Evolutionary conservation across 495 filamentous ascomycete species (phyloP), one percentile per base, ranked within the genome.

Genomic region (Xylaria flabelliformis): DNA sequence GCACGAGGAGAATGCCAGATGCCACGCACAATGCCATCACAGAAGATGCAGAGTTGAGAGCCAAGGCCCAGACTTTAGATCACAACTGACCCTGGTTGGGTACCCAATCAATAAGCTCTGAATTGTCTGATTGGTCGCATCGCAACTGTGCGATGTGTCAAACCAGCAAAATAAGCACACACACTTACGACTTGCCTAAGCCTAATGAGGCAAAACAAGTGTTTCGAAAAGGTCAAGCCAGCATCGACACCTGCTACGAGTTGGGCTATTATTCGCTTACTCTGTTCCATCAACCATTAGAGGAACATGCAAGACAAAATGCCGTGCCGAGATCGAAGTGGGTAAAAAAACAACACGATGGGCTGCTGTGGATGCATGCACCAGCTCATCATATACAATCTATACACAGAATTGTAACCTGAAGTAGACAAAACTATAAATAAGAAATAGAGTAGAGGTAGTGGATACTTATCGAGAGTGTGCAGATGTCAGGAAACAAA

Each of bases 231-330:
- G 42, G n/a, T 13, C 50, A n/a, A 59, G 66, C 66, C 50, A 64
- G 64, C 64, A 42, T 44, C 61, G 39, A 24, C 39, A 13, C 21
- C 21, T 64, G 61, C 61, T 64, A 64, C 61, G 61, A 44, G 36
- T 64, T 64, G 15, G 36, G 10, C 34, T 42, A 59, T n/a, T 59
- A 59, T 61, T 69, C 67, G 67, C 67, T 69, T 69, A 50, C 53
- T 48, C 51, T 19, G 17, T 26, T 59, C 42, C 67, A 15, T 50
- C 67, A 19, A 34, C 56, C 53, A 69, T 62, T 46, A 48, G 36
- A 56, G n/a, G 69, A 71, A 71, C 69, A 71, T 71, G 69, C 70
- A 72, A 72, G 70, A 72, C 69, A 71, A 64, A 63, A 72, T 56
- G 50, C 39, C 70, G 50, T 55, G 51, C 61, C 63, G 42, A 59